Conservation (phyloP, 352 stramenopile genomes). For the Phytopythium kandeliae region DNA sequence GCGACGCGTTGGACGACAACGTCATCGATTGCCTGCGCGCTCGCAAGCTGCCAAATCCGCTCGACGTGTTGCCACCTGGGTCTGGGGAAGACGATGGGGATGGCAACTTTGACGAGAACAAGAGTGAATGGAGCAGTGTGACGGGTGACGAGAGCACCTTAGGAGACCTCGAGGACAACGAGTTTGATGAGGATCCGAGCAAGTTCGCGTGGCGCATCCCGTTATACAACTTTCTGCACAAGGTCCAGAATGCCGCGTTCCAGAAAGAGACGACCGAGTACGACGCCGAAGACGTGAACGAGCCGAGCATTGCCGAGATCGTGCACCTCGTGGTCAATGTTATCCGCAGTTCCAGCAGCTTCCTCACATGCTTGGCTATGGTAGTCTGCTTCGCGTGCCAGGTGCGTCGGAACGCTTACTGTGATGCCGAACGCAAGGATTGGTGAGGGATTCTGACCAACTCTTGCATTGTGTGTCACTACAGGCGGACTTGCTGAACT, state of each 20-base stretch:
- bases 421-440: no score
- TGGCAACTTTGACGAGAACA: constrained; percentile 48
- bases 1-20: constrained; percentile 52
- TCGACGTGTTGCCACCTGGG: constrained; percentile 20
- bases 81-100: constrained; percentile 31
- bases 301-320: constrained; percentile 57
- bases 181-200: constrained; percentile 50
- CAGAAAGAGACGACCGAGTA: constrained; percentile 62
- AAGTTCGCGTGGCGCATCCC: constrained; percentile 58
- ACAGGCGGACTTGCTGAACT: constrained; percentile 76
- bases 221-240: constrained; percentile 62
- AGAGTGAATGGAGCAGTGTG: constrained; percentile 82
- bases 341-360: constrained; percentile 59
- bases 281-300: constrained; percentile 72
- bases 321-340: constrained; percentile 49
- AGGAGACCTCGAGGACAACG: constrained; percentile 70
- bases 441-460: neutral
- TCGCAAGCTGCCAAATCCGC: constrained; percentile 52
- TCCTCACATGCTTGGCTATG: constrained; percentile 56
- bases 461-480: constrained; percentile 2
- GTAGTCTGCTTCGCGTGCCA: constrained; percentile 70
- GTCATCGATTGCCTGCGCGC: constrained; percentile 58
- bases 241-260: constrained; percentile 67
- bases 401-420: constrained; percentile 21
- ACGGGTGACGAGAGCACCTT: constrained; percentile 80